Base-by-base conservation (phyloP, 2,329 filamentous ascomycete species). In the Venturiaceae sp. region DNA sequence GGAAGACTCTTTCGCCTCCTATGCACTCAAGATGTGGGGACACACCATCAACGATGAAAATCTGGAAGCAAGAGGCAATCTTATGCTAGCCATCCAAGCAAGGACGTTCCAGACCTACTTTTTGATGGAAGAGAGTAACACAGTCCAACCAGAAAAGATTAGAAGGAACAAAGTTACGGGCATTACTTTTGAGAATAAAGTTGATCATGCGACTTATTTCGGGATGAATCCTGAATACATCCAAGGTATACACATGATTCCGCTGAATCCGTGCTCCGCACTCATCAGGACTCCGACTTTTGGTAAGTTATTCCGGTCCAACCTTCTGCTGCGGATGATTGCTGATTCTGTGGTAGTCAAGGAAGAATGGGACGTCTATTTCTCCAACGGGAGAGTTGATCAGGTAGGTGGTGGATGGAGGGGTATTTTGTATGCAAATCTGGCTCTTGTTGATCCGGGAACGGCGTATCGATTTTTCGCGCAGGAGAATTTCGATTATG, bases 1-100 rank as follows among this genome's bases (percentile, higher is more conserved):
- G 0, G 92, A 97, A 73, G 94, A 97, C 71, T 84, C 85, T 62
- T 91, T 96, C 84, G 86, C 88, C 60, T 83, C 84, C 5, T 96
- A 94, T 71, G 90, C 87, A 0, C 73, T 96, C 67, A 95, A 95
- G 77, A 90, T 96, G 85, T 97, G 94, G 94, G 94, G 92, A 3
- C 80, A 79, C 34, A 85, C 87, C 2, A 85, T 80, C 62, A 85
- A 86, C n/a, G 86, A 97, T 71, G 72, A 72, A 3, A 85, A 86
- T 64, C 86, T 96, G 81, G 90, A 92, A 70, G 86, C 86, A 53
- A 80, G 90, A 66, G 69, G 88, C n/a, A 92, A 92, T 65, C 75
- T 99, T 57, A 92, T 95, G 82, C 82, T 97, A 23, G 83, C 88
- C 0, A 77, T 97, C 58, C 82, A 92, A 64, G 78, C 85, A 8